phyloP scores from a whole-genome alignment of 2,329 filamentous ascomycete species.

The Microsporum ferrugineum region DNA sequence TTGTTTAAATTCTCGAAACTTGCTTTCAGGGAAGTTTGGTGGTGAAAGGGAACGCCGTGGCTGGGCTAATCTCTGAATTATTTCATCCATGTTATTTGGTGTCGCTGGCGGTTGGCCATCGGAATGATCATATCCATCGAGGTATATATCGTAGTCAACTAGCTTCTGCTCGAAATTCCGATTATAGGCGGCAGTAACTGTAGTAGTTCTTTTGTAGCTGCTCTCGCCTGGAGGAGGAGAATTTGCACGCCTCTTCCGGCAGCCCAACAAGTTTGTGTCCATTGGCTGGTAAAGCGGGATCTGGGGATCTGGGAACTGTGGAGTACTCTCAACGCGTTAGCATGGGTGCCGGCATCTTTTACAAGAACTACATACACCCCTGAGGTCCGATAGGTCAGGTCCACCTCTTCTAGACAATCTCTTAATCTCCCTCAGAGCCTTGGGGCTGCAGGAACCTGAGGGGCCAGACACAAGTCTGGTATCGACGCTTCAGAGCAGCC shows the following conservation, averaged over 20 bases:
- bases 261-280: too few species aligned
- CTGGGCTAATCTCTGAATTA: background rate
- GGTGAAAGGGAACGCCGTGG: background rate
- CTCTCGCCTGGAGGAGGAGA: too few species aligned
- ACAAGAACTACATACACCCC: background rate
- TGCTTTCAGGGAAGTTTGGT: background rate
- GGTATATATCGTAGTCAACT: background rate
- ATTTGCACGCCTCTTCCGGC: too few species aligned
- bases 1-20: background rate
- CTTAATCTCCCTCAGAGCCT: background rate
- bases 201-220: background rate
- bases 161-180: background rate
- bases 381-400: background rate
- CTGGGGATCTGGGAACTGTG: too few species aligned
- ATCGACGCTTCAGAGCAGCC: slow-evolving; percentile 8
- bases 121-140: background rate
- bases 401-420: background rate
- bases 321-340: too few species aligned
- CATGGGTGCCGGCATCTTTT: too few species aligned
- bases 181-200: background rate
- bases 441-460: background rate
- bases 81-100: background rate
- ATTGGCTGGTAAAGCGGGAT: too few species aligned
- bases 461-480: slow-evolving; percentile 4
- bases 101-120: background rate